Evolutionary conservation across 176 grass and related monocot genomes (phyloP), one percentile per base, ranked within the genome.

Genomic region (Bolboschoenus planiculmis): DNA sequence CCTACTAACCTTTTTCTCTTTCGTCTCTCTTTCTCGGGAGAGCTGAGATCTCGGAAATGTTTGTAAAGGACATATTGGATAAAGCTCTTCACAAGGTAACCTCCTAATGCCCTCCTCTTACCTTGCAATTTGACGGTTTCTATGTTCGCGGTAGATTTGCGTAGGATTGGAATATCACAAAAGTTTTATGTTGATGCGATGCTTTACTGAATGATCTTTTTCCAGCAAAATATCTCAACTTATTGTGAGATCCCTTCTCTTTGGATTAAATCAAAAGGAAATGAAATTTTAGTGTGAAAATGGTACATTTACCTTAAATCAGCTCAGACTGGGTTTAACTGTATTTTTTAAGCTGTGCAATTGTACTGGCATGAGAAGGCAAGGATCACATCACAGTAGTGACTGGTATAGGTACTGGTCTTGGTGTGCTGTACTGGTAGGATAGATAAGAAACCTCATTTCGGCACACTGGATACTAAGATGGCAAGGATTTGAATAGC

Each of bases 41-140:
- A 73, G 33, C 54, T 34, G 44, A 61, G 54, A 61, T 78, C 84
- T 53, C 60, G 42, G 50, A 39, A 37, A 97, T 98, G 92, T 89
- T 94, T 23, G 83, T 78, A 24, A 93, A 90, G 79, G 87, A 86
- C 59, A 61, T 94, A 53, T 26, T 95, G 4, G 81, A 90, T 9
- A 94, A 86, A 88, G 71, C 86, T 65, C 72, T 79, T 62, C 90
- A 91, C n/a, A 88, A 91, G 86, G 89, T 91, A 61, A 1, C 10
- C 42, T 83, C 31, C 67, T 33, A 18, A 47, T 13, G 16, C 26
- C 26, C 50, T 10, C 50, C 26, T 4, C 55, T 46, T 36, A 15
- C 35, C 7, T 27, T 42, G 27, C 59, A 63, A 65, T 82, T 31
- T 31, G 2, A 46, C 39, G 34, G 20, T 56, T 78, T 30, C 30